Conservation (phyloP, 257 asterid genomes). For the Osmanthus fragrans region DNA sequence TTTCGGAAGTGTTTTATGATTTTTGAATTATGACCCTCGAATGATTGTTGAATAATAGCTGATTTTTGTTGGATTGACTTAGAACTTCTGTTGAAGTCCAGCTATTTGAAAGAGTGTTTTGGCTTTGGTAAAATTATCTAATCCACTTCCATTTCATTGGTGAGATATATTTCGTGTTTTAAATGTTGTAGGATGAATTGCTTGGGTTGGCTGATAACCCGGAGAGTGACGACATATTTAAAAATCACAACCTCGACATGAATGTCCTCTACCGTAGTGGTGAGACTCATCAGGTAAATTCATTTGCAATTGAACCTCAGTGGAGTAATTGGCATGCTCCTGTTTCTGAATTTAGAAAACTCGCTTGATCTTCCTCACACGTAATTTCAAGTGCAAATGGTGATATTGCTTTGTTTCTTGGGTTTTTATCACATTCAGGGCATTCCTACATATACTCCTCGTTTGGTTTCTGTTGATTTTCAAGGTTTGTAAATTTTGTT, state of each 20-base stretch:
- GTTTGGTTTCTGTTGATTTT: constrained; percentile 75
- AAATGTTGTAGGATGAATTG: constrained; percentile 78
- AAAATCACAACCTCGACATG: constrained; percentile 66
- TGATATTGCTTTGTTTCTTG: not conserved
- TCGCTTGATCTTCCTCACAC: not conserved
- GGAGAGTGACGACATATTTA: constrained; percentile 55
- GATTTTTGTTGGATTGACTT: constrained; percentile 1
- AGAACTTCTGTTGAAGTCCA: not conserved
- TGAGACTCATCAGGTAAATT: constrained; percentile 76
- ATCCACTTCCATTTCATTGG: not conserved
- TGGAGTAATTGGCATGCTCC: not conserved
- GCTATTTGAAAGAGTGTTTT: not conserved
- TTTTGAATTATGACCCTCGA: constrained; percentile 11
- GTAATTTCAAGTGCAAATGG: constrained; percentile 9
- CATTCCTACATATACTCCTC: constrained; percentile 77
- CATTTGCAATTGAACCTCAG: not conserved
- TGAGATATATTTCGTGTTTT: constrained; percentile 19
- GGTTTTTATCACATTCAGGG: constrained; percentile 59
- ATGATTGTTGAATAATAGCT: not conserved
- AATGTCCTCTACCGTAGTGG: constrained; percentile 82
- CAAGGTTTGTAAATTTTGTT: constrained; percentile 53
- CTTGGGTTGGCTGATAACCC: constrained; percentile 81
- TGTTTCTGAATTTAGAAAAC: not conserved
- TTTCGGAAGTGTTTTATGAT: not conserved
- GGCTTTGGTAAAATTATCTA: not conserved